Evolutionary conservation across 345 rosid species (phyloP), one percentile per base, ranked within the genome.

Genomic region (Citrus mangshanensis): DNA sequence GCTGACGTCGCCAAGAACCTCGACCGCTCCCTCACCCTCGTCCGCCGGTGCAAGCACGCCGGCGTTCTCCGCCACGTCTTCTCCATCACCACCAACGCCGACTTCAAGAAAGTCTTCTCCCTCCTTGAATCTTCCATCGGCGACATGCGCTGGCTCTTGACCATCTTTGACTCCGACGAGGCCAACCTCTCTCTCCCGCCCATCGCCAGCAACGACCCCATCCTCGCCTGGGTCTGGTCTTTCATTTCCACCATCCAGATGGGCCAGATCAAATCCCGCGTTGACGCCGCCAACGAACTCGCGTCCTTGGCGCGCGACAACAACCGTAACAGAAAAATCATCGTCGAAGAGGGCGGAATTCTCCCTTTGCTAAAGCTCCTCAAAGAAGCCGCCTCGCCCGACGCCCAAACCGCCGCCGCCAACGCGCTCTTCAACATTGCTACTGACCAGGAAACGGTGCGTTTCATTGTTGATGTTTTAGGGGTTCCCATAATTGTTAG

Each of bases 151-250:
- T 91, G 95, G 95, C 79, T 88, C 2, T 74, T 88, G n/a, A 81
- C 89, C 3, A 81, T 91, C 62, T 79, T 82, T 46, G 93, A 88
- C 67, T 71, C 87, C 24, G 88, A 81, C 58, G 91, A 83, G 1
- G 76, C 80, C 76, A 35, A 76, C 70, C 79, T 87, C 22, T 80
- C 92, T 16, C 86, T 89, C 27, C 93, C 93, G 7, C 95, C 93
- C 0, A 88, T 91, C 64, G 92, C 92, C 24, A 87, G 89, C 40
- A 87, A 89, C 78, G 95, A 91, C 78, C 95, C 95, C 0, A 89
- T 88, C 51, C 86, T 91, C 25, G 91, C 92, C 19, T 88, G 93
- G 93, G 91, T 91, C 4, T 91, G 95, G 95, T 79, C 87, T 70
- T 80, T 37, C 24, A 85, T 91, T 21, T 85, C 89, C 12, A 81